phyloP scores from a whole-genome alignment of 352 stramenopile species.

The Hyphochytrium catenoides region DNA sequence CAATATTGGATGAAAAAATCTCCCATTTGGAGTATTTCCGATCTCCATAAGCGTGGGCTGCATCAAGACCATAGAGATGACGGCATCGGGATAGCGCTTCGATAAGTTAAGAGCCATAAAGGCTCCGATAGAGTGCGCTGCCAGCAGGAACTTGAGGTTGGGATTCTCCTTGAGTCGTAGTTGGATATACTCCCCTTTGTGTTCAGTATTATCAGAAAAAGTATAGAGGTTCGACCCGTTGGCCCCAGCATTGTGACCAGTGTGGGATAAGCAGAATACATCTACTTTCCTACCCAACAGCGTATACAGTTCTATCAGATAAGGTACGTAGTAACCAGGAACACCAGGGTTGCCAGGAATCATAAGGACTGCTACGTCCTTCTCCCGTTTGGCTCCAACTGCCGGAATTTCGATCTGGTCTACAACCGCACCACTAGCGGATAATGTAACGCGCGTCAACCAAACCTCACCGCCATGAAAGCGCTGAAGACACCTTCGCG shows the following conservation, averaged over 20 bases:
- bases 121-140: slow-evolving; percentile 35
- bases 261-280: slow-evolving; percentile 26
- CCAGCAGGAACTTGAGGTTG: slow-evolving; percentile 19
- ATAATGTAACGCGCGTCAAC: no score
- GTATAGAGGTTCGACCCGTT: slow-evolving; percentile 15
- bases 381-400: not conserved
- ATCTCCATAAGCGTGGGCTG: slow-evolving; percentile 40
- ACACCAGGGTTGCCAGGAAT: slow-evolving; percentile 35
- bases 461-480: no score
- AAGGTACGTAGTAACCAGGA: slow-evolving; percentile 29
- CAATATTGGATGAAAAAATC: slow-evolving; percentile 23
- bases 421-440: no score
- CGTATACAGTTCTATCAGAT: slow-evolving; percentile 25
- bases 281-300: slow-evolving; percentile 16
- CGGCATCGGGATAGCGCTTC: slow-evolving; percentile 19
- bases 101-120: slow-evolving; percentile 27
- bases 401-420: no score
- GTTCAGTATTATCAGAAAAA: slow-evolving; percentile 25
- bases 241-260: no score
- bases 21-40: slow-evolving; percentile 17
- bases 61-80: slow-evolving; percentile 34
- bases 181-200: slow-evolving; percentile 23
- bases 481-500: no score
- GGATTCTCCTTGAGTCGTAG: slow-evolving; percentile 20
- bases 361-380: slow-evolving; percentile 22